Evolutionary conservation across 306 rosid species (phyloP).

Genomic region (Vigna trinervia): DNA sequence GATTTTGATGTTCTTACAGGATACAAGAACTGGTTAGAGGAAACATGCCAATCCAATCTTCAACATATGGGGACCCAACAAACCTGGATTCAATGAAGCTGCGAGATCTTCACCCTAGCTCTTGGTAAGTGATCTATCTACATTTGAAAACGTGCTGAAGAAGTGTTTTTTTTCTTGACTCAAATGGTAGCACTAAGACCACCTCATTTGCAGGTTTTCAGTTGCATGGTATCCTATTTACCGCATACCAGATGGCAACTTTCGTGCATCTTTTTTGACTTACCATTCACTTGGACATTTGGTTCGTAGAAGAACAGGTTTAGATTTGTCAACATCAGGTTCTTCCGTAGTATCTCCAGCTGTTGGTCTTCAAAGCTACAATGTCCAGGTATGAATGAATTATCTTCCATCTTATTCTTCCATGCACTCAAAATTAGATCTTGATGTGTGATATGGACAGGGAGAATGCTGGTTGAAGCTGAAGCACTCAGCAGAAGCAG

Average conservation of each 20-base stretch:
- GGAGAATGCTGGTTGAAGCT: slow-evolving; percentile 82
- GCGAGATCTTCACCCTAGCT: slow-evolving; percentile 75
- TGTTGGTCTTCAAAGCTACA: slow-evolving; percentile 91
- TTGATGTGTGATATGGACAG: slow-evolving; percentile 53
- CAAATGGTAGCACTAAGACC: slow-evolving; percentile 35
- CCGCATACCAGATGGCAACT: slow-evolving; percentile 84
- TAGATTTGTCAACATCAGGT: slow-evolving; percentile 44
- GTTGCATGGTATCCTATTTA: slow-evolving; percentile 98
- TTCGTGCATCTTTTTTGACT: slow-evolving; percentile 86
- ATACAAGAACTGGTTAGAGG: slow-evolving; percentile 70
- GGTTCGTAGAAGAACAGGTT: slow-evolving; percentile 53
- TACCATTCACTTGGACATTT: slow-evolving; percentile 87
- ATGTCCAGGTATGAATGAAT: slow-evolving; percentile 65
- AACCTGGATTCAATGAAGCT: slow-evolving; percentile 59
- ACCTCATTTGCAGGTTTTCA: slow-evolving; percentile 73
- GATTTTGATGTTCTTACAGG: slow-evolving; percentile 58
- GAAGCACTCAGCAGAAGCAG: slow-evolving; percentile 48
- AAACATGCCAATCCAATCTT: slow-evolving; percentile 49
- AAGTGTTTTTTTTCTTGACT: slow-evolving; percentile 16
- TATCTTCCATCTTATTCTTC: slow-evolving; percentile 25
- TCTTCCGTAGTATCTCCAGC: slow-evolving; percentile 70
- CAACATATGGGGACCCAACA: slow-evolving; percentile 71
- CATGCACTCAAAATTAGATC: not conserved
- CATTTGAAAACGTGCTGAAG: too few relatives aligned
- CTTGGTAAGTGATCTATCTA: slow-evolving; percentile 62